A percentile compares a stretch with the other conserved stretches of the same genome.
phyloP scores from a whole-genome alignment of 768 basidiomycete species.

The Lepiota venenata region DNA sequence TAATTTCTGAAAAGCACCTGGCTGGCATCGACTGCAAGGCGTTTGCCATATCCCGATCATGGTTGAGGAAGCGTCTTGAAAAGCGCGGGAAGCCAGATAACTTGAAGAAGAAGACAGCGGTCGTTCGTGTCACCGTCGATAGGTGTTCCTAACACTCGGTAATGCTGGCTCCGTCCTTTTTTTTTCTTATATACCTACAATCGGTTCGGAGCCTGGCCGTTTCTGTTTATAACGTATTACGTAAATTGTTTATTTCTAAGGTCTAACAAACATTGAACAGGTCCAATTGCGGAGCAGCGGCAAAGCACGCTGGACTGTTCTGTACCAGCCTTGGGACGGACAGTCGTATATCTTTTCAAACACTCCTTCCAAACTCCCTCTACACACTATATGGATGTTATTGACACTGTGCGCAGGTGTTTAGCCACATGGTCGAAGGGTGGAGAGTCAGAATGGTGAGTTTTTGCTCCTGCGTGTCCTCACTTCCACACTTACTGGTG shows the following conservation, averaged over 20 bases:
- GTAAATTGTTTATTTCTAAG: not conserved
- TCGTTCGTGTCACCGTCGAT: no score
- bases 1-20: no score
- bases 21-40: no score
- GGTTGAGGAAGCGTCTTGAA: no score
- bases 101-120: no score
- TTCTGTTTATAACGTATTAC: not conserved
- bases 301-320: conserved; percentile 8
- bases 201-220: no score
- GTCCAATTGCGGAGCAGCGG: conserved; percentile 6
- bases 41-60: no score
- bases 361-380: not conserved
- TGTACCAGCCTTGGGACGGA: not conserved
- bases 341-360: not conserved
- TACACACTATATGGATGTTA: conserved; percentile 51
- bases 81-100: no score
- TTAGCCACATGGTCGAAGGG: conserved; percentile 53
- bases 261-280: conserved; percentile 3
- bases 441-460: conserved; percentile 64
- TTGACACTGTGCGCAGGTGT: conserved; percentile 46
- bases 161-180: no score
- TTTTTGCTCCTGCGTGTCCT: conserved; percentile 17
- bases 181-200: no score
- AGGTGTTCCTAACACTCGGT: no score
- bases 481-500: conserved; percentile 8